These are phyloP conservation scores for Macrocybe gigantea DNA, from an alignment of 768 basidiomycete species.

Conservation along the genomic window DNA sequence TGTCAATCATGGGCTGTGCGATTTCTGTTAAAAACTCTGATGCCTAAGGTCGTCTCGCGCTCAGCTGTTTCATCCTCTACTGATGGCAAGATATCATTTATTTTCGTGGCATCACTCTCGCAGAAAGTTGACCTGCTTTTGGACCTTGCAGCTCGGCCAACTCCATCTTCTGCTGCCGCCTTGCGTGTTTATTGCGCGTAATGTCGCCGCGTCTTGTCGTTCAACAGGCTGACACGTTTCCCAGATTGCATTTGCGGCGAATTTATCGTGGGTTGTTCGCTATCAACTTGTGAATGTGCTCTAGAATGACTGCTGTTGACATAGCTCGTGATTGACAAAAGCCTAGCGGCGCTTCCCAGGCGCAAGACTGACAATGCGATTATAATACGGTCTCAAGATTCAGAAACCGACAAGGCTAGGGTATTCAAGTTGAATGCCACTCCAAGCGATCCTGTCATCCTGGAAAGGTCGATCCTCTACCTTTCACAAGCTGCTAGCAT, in stretches of 20 bases:
- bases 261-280: constrained; percentile 56
- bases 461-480: constrained; percentile 59
- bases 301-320: background rate
- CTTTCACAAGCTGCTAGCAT: background rate
- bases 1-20: background rate
- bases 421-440: constrained; percentile 87
- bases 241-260: constrained; percentile 86
- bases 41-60: constrained; percentile 92
- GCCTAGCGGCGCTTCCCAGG: constrained; percentile 58
- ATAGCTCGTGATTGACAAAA: constrained; percentile 80
- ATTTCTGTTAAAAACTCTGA: constrained; percentile 20
- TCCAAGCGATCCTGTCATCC: constrained; percentile 59
- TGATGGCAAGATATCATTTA: constrained; percentile 47
- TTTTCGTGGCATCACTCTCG: constrained; percentile 3
- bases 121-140: background rate
- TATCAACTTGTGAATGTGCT: background rate
- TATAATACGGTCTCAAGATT: constrained; percentile 73
- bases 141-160: constrained; percentile 56
- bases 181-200: constrained; percentile 77
- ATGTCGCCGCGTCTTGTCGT: constrained; percentile 9
- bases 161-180: constrained; percentile 70
- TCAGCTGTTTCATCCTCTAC: constrained; percentile 86
- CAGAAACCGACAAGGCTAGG: constrained; percentile 46
- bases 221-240: constrained; percentile 9
- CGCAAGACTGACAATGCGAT: constrained; percentile 76